phyloP scores from a whole-genome alignment of 1,284 basidiomycete species.

The Paramarasmius palmivorus region DNA sequence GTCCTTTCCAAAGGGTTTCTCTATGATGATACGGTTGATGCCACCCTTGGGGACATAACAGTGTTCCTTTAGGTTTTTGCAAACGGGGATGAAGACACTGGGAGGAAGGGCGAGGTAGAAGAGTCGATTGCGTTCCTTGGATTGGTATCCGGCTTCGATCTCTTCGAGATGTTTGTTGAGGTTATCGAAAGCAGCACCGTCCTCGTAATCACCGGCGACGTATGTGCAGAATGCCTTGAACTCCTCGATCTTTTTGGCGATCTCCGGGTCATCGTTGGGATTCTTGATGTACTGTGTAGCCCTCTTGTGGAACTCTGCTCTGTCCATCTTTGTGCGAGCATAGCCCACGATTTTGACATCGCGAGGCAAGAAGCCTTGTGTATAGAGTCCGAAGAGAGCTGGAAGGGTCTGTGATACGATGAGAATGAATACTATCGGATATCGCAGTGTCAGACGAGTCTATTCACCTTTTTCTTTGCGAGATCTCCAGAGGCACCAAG shows the following conservation, averaged over 20 bases:
- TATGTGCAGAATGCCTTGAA: conserved; percentile 85
- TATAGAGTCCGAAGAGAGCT: conserved; percentile 88
- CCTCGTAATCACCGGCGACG: conserved; percentile 86
- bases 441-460: background rate
- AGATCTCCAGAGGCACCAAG: conserved; percentile 97
- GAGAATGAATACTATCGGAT: conserved; percentile 9
- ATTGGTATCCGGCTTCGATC: conserved; percentile 72
- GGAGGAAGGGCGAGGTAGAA: conserved; percentile 97
- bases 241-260: conserved; percentile 66
- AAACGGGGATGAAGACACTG: conserved; percentile 88
- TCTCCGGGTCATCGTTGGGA: conserved; percentile 58
- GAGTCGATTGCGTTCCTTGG: conserved; percentile 72
- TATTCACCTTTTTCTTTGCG: conserved; percentile 94
- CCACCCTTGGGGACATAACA: conserved; percentile 73
- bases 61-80: conserved; percentile 78
- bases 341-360: conserved; percentile 92
- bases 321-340: conserved; percentile 93
- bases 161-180: conserved; percentile 77
- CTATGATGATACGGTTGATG: conserved; percentile 89
- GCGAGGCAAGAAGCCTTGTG: conserved; percentile 77
- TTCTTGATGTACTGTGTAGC: conserved; percentile 84
- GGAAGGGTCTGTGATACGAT: conserved; percentile 76
- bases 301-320: conserved; percentile 83
- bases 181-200: conserved; percentile 74
- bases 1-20: conserved; percentile 97